Base-by-base conservation (phyloP, 768 basidiomycete genomes). In the Kwoniella botswanensis region DNA sequence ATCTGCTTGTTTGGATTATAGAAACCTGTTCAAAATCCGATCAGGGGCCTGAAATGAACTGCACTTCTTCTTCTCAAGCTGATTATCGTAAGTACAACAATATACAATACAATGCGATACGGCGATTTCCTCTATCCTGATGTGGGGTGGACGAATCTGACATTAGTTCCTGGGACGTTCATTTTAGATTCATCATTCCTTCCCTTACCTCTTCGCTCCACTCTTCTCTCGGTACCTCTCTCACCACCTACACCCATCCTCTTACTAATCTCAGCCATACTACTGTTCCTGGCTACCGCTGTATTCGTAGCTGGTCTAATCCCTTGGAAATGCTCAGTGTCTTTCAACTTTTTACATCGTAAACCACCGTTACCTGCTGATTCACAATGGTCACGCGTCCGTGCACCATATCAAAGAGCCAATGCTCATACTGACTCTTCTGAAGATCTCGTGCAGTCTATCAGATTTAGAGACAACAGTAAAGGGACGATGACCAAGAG, bases 201-300 rank as follows among this genome's bases (percentile, higher is more conserved):
- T 35, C 59, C 59, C 1, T 4, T 4, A 9, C 4, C 59, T 13
- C 59, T 60, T 21, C 43, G 62, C 1, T 3, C 24, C 3, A n/a
- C 63, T 3, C 22, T 70, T 13, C 7, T 64, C 3, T 15, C 13
- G 9, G 4, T 70, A 29, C 53, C 63, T n/a, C 50, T 22, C 17
- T 57, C 68, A 17, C 68, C 68, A 11, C 61, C 42, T 24, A 56
- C 61, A 10, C 68, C 68, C 3, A 63, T 70, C 54, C 62, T 70
- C 18, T 17, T 70, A 26, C 7, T 70, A 24, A 53, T 64, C 41
- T 29, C 58, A 17, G 63, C 62, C 35, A 63, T 54, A n/a, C 26
- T 56, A 2, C 41, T 29, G 4, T 24, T 53, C 67, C 26, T 68
- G 12, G 44, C 67, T 50, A 61, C 59, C 15, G 29, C 59, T 3